phyloP scores from a whole-genome alignment of 257 asterid genomes.

The Nicotiana undulata region DNA sequence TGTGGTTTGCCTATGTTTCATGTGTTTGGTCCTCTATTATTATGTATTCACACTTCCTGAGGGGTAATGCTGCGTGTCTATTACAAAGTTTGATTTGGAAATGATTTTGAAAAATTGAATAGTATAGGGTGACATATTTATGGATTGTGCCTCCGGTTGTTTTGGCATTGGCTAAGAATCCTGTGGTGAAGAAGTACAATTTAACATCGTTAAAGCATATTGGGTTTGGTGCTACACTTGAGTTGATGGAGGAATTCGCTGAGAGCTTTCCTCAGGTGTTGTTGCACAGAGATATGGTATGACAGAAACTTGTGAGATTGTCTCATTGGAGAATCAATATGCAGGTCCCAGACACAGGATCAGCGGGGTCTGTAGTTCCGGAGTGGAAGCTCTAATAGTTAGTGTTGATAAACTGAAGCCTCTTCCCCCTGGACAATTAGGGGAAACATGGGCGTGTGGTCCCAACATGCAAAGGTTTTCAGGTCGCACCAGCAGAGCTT shows the following conservation, averaged over 20 bases:
- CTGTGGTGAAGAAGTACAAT: constrained; percentile 17
- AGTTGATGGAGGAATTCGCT: constrained; percentile 24
- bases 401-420: constrained; percentile 56
- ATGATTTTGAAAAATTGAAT: constrained; percentile 26
- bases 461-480: constrained; percentile 80
- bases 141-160: constrained; percentile 27
- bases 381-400: constrained; percentile 64
- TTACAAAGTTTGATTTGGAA: constrained; percentile 20
- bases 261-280: constrained; percentile 18
- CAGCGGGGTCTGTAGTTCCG: constrained; percentile 57
- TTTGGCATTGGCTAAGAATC: constrained; percentile 18
- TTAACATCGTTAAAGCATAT: constrained; percentile 29
- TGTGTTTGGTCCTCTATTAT: constrained; percentile 17
- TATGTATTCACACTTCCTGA: constrained; percentile 28
- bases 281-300: constrained; percentile 29
- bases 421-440: constrained; percentile 64
- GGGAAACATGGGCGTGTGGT: constrained; percentile 87
- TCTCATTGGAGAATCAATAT: constrained; percentile 17
- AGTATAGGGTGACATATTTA: constrained; percentile 18
- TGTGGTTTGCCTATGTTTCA: constrained; percentile 36
- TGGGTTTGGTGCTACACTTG: constrained; percentile 35
- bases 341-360: constrained; percentile 58
- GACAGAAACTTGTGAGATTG: constrained; percentile 27
- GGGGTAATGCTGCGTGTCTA: constrained; percentile 32
- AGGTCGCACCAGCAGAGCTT: constrained; percentile 98